These are phyloP conservation scores for Galerina marginata DNA, from an alignment of 768 basidiomycete genomes.

Conservation along the genomic window DNA sequence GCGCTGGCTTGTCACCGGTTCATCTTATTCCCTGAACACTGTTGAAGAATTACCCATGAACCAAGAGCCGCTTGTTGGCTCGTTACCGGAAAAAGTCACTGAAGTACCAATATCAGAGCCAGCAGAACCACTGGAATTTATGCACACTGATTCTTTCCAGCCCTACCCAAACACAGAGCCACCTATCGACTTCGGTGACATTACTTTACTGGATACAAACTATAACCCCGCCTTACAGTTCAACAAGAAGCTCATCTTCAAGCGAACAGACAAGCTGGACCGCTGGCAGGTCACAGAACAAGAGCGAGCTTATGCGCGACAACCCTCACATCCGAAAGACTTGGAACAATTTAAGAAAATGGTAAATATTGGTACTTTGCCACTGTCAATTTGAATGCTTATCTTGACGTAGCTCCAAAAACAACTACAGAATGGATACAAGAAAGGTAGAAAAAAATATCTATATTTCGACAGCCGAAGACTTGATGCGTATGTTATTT, in stretches of 20 bases:
- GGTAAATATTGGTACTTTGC: not conserved
- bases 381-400: not conserved
- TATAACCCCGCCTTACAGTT: no score
- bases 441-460: not conserved
- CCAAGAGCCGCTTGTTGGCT: no score
- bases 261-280: no score
- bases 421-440: slow-evolving; percentile 8
- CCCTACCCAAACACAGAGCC: not conserved
- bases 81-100: no score
- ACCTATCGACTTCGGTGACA: not conserved
- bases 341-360: slow-evolving; percentile 7
- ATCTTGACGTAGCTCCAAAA: not conserved
- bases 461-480: not conserved
- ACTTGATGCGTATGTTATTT: slow-evolving; percentile 9
- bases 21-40: not conserved
- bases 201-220: not conserved
- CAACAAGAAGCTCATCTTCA: no score
- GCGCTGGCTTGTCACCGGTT: not conserved
- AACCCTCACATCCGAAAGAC: not conserved
- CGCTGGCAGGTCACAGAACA: no score
- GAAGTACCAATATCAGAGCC: no score
- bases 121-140: no score
- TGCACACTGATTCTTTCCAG: no score
- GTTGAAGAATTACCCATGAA: no score
- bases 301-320: not conserved